These are phyloP conservation scores for Volvariella volvacea DNA, from an alignment of 1,284 basidiomycete species.

Conservation along the genomic window DNA sequence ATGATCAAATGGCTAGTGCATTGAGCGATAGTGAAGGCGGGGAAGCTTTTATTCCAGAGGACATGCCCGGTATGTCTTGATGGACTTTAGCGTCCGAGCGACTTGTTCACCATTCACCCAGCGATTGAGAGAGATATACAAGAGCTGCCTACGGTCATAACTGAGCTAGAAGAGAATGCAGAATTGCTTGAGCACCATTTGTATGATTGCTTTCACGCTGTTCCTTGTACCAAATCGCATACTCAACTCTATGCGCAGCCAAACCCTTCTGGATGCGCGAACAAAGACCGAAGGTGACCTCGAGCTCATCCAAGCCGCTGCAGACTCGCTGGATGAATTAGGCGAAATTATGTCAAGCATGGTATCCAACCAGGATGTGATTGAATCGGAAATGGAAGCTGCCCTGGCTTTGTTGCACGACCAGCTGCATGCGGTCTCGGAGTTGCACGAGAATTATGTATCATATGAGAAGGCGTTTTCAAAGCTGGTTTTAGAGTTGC, in stretches of 20 bases:
- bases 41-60: constrained; percentile 56
- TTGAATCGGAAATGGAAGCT: too few relatives aligned
- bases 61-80: constrained; percentile 48
- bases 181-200: constrained; percentile 50
- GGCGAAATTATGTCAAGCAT: constrained; percentile 74
- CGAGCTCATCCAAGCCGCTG: constrained; percentile 35
- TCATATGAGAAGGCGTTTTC: constrained; percentile 66
- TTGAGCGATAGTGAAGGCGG: constrained; percentile 61
- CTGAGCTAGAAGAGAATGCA: constrained; percentile 57
- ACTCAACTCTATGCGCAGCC: constrained; percentile 24
- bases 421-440: constrained; percentile 52
- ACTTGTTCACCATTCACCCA: constrained; percentile 17
- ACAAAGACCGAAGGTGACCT: constrained; percentile 37
- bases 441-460: constrained; percentile 57
- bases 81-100: background rate
- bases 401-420: constrained; percentile 36
- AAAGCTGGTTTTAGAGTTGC: constrained; percentile 65
- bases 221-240: too few relatives aligned
- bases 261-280: constrained; percentile 40
- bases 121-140: constrained; percentile 74
- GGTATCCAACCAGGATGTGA: constrained; percentile 51
- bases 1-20: constrained; percentile 64
- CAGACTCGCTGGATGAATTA: constrained; percentile 67
- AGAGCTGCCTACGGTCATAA: constrained; percentile 65
- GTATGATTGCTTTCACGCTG: constrained; percentile 15